A percentile compares a stretch with the other conserved stretches of the same genome.
Evolutionary conservation across 2,329 filamentous ascomycete species (phyloP).

Genomic region (Ophiosphaerella herpotricha): DNA sequence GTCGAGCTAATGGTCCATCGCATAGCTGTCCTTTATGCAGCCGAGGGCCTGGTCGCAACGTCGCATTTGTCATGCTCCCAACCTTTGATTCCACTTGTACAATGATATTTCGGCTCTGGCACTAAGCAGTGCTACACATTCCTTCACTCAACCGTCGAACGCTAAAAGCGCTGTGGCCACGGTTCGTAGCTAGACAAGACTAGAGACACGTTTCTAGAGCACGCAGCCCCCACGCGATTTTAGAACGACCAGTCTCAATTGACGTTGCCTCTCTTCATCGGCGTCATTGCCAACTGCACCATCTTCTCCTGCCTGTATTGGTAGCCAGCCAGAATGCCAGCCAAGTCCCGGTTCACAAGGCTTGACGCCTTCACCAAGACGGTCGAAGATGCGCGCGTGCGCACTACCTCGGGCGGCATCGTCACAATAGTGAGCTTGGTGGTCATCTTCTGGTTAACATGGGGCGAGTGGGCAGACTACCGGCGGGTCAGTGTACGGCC

Average conservation of each 20-base stretch:
- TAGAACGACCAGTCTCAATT: slow-evolving; percentile 10
- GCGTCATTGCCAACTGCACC: not conserved
- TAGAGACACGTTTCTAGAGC: slow-evolving; percentile 10
- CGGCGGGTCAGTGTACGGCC: slow-evolving; percentile 82
- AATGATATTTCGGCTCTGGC: slow-evolving; percentile 28
- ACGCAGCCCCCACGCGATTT: slow-evolving; percentile 18
- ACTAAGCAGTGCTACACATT: slow-evolving; percentile 28
- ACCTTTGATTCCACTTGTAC: slow-evolving; percentile 24
- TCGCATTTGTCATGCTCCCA: slow-evolving; percentile 21
- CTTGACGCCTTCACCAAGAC: slow-evolving; percentile 99
- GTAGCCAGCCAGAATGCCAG: slow-evolving; percentile 65
- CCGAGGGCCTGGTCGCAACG: slow-evolving; percentile 25
- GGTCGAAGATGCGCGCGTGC: slow-evolving; percentile 94
- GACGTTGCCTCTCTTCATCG: not conserved
- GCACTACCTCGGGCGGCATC: slow-evolving; percentile 92
- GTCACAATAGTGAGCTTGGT: slow-evolving; percentile 91
- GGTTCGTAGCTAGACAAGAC: slow-evolving; percentile 6
- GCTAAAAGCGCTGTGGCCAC: slow-evolving; percentile 19
- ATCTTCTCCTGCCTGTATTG: slow-evolving; percentile 4
- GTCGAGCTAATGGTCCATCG: slow-evolving; percentile 25
- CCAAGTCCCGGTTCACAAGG: slow-evolving; percentile 92
- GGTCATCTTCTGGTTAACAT: slow-evolving; percentile 84
- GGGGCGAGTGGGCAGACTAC: slow-evolving; percentile 97
- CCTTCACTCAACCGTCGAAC: slow-evolving; percentile 9
- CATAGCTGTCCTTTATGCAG: slow-evolving; percentile 42